Base-by-base conservation (phyloP, 306 rosid species). In the Vachellia collinsii region DNA sequence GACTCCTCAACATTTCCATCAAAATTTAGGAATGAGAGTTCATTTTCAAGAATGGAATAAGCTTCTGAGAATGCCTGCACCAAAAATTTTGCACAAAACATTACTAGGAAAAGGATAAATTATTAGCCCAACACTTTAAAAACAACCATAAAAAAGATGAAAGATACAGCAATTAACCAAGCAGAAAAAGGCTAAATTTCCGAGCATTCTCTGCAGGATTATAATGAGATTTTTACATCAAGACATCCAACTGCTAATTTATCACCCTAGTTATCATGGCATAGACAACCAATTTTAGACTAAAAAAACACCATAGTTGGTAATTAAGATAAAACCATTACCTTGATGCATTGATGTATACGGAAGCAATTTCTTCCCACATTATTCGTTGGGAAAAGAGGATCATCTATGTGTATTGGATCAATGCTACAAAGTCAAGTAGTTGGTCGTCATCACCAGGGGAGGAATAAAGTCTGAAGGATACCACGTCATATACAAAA, bases 321-420 rank as follows among this genome's bases (percentile, higher is more conserved):
- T 59, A 16, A 14, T 37, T 48, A 42, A 42, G 67, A 44, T 74
- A 54, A 66, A 39, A 25, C 64, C 67, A 72, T 83, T 85, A 94
- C 99, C 99, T 94, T 94, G 80, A 94, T 93, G 79, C 99, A 94
- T 72, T 94, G 99, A 86, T 94, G 99, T 83, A 94, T 93, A 42
- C 99, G 88, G 81, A 94, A 94, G 88, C 99, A 94, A 91, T 94
- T 94, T 84, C 97, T 87, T 78, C 99, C 99, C 70, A 94, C 99
- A 68, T 94, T 94, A 85, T 94, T 92, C 76, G 88, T 88, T 64
- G 97, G 95, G 43, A 81, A 94, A 81, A 94, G 95, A 67, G 99
- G 99, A 86, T 94, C 99, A 83, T 93, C 99, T 23, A 94, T 87
- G 83, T 94, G 99, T 78, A 94, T 88, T 70, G 99, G 99, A 89